Evolutionary conservation across 257 asterid genomes (phyloP).

Genomic region (Solanum pinnatisectum): DNA sequence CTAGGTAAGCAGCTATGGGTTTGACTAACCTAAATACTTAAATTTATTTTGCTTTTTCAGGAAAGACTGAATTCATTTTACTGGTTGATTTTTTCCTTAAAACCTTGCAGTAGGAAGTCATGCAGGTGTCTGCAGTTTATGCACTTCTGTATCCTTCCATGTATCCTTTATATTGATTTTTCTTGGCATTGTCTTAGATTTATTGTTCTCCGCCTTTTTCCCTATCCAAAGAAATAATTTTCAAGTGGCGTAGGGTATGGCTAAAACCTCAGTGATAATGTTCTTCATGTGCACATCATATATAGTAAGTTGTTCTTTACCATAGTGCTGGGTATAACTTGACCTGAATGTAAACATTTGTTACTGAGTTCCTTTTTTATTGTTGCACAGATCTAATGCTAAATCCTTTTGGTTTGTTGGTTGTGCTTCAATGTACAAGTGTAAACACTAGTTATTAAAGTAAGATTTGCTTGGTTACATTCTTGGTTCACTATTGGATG

Average conservation of each 20-base stretch:
- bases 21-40: background rate
- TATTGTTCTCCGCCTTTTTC: background rate
- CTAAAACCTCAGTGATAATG: background rate
- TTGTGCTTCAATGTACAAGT: background rate
- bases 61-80: constrained; percentile 13
- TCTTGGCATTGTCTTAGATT: background rate
- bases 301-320: background rate
- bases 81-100: constrained; percentile 3
- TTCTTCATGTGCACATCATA: background rate
- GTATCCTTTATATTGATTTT: constrained; percentile 50
- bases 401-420: background rate
- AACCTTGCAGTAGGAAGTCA: constrained; percentile 48
- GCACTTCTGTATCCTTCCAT: constrained; percentile 67
- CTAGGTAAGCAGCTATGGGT: constrained; percentile 31
- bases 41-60: constrained; percentile 1
- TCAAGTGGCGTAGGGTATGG: background rate
- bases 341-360: background rate
- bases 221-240: background rate
- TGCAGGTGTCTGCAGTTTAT: constrained; percentile 42
- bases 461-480: background rate
- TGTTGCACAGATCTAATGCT: background rate
- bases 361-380: background rate
- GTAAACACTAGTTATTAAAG: background rate
- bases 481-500: background rate
- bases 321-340: background rate